Percentiles rank a stretch among this genome's conserved stretches.
Conservation (phyloP, 208 protist genomes). For the Lotmaria passim region DNA sequence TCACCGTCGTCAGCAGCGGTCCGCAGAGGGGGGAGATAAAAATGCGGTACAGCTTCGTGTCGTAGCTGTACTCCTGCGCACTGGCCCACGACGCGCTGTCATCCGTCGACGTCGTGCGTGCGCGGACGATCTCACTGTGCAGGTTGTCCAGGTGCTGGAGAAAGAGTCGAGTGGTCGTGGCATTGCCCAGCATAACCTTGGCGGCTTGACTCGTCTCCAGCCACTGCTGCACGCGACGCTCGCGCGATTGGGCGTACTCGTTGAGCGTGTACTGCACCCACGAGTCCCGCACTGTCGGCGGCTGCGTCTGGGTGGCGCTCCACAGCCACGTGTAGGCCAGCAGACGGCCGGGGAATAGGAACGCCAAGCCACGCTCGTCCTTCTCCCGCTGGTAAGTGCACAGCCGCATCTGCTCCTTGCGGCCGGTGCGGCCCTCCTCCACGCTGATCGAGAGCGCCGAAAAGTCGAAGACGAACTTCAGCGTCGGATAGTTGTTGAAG, state of each 20-base stretch:
- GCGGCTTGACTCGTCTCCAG: conserved; percentile 40
- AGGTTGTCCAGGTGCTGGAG: conserved; percentile 50
- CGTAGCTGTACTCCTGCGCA: conserved; percentile 58
- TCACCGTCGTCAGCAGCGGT: conserved; percentile 75
- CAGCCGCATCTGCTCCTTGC: conserved; percentile 31
- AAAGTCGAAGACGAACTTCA: conserved; percentile 77
- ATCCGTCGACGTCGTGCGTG: conserved; percentile 47
- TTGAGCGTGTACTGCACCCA: conserved; percentile 72
- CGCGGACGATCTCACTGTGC: conserved; percentile 67
- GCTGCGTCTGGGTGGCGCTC: conserved; percentile 37
- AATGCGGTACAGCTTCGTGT: conserved; percentile 76
- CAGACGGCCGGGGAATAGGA: conserved; percentile 45
- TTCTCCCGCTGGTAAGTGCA: conserved; percentile 43
- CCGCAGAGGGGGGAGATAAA: conserved; percentile 69
- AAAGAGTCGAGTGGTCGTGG: conserved; percentile 42
- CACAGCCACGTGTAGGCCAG: conserved; percentile 51
- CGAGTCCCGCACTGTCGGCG: conserved; percentile 34
- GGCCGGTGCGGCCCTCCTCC: conserved; percentile 2
- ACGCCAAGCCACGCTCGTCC: conserved; percentile 43
- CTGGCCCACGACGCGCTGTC: conserved; percentile 40
- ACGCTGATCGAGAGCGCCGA: conserved; percentile 38
- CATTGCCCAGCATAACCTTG: conserved; percentile 42
- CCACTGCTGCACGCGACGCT: conserved; percentile 48
- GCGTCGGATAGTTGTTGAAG: conserved; percentile 76
- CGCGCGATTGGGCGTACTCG: conserved; percentile 51